Evolutionary conservation across 306 rosid genomes (phyloP), one percentile per base, ranked within the genome.

Genomic region (Vicia villosa): DNA sequence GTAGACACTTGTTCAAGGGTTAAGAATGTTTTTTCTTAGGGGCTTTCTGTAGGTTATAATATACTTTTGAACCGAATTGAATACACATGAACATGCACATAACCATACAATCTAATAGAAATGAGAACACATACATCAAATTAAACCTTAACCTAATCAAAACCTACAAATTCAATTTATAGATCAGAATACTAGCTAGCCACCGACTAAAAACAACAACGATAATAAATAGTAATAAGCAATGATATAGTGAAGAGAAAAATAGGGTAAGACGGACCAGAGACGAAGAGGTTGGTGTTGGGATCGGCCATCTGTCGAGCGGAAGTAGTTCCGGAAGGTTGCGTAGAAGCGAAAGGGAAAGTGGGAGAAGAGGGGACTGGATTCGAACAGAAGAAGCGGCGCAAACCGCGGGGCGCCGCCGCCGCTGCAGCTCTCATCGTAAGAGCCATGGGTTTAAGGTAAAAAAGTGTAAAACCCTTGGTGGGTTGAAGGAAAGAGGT

Each of bases 271-370:
- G 19, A 51, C 57, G n/a, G 20, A 84, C 97, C 96, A 11, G 97
- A 91, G 79, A 91, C 96, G 79, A 91, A 91, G 85, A 91, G 97
- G 73, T 85, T 91, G 80, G 88, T 78, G 77, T 72, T 85, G 49
- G 97, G 97, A 4, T 89, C 94, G n/a, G 91, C 86, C 84, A 22
- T 52, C 67, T 83, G 84, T 11, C 94, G 85, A 45, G 77, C 76
- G 64, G 79, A 56, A 13, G 83, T 36, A 8, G 83, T 52, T 12
- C 72, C 71, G 2, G 85, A 6, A 13, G 74, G 20, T 63, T 83
- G 73, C 10, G 89, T 72, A 37, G 93, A 82, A 68, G 76, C 15
- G 80, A 91, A 89, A 8, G 82, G 65, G 26, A 83, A 64, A 34
- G 69, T 28, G 3, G 80, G 3, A 40, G 72, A 43, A 16, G 72